These are phyloP conservation scores for Solanum sejunctum DNA, from an alignment of 257 asterid genomes.

Conservation along the genomic window DNA sequence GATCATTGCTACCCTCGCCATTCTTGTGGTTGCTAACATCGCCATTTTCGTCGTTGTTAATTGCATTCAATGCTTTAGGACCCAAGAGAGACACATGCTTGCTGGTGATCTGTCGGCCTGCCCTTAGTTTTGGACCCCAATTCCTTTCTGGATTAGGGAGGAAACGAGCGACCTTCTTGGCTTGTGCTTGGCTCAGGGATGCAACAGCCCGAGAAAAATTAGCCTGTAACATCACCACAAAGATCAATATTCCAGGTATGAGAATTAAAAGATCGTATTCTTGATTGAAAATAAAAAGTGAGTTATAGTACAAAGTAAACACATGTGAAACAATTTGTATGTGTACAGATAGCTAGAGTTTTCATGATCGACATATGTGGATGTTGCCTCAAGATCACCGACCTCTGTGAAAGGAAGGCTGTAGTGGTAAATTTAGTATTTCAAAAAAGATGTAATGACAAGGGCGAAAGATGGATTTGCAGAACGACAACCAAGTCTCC, in stretches of 20 bases:
- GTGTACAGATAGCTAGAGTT: neutral
- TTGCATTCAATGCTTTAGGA: conserved; percentile 44
- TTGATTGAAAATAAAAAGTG: neutral
- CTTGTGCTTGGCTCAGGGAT: conserved; percentile 91
- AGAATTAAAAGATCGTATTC: neutral
- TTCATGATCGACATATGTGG: neutral
- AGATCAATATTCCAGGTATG: neutral
- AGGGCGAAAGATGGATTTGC: neutral
- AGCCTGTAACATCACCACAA: conserved; percentile 34
- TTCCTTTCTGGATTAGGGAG: conserved; percentile 92
- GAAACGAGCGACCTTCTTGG: conserved; percentile 85
- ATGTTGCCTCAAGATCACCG: neutral
- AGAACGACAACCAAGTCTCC: neutral
- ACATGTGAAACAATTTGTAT: neutral
- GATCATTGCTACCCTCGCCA: neutral
- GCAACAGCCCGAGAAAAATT: conserved; percentile 87
- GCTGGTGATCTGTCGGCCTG: conserved; percentile 79
- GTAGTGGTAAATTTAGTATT: neutral
- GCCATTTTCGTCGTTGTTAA: conserved; percentile 7
- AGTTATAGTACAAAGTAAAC: neutral
- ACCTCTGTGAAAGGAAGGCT: neutral
- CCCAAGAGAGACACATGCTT: conserved; percentile 86
- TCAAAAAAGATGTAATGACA: neutral
- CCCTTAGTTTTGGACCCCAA: conserved; percentile 99
- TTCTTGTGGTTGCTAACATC: neutral